These are phyloP conservation scores for Urtica urens DNA, from an alignment of 306 rosid species.

Conservation along the genomic window DNA sequence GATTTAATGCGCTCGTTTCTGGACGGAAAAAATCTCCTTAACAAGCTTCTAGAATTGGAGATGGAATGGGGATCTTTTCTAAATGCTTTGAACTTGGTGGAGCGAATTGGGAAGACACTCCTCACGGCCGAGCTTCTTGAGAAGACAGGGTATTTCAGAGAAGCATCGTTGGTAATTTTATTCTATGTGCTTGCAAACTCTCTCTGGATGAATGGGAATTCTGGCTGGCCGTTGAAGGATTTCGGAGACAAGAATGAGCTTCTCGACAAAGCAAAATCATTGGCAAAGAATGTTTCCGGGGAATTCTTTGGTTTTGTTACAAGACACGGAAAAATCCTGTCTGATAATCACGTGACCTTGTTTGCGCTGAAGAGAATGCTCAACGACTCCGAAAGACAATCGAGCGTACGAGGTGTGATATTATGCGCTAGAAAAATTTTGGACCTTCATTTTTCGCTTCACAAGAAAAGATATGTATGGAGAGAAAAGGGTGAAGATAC, in stretches of 20 bases:
- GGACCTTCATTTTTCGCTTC: constrained; percentile 31
- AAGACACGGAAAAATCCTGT: neutral
- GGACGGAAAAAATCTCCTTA: constrained; percentile 23
- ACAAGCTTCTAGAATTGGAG: constrained; percentile 46
- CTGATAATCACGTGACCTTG: neutral
- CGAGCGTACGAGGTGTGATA: constrained; percentile 21
- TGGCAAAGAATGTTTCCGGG: neutral
- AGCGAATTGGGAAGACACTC: constrained; percentile 3
- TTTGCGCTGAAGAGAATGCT: constrained; percentile 7
- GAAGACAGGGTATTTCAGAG: constrained; percentile 34
- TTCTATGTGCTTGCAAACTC: constrained; percentile 4
- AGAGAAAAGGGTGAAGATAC: constrained; percentile 21
- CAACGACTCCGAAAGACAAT: neutral
- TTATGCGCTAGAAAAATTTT: constrained; percentile 35
- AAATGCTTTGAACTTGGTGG: constrained; percentile 26
- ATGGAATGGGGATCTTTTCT: constrained; percentile 34
- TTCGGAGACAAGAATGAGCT: constrained; percentile 2
- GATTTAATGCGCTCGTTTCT: constrained; percentile 41
- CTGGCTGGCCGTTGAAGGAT: constrained; percentile 10
- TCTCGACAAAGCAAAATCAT: constrained; percentile 1
- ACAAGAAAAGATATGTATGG: constrained; percentile 23
- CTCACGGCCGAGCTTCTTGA: constrained; percentile 24
- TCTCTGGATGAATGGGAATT: constrained; percentile 2
- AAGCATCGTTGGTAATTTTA: constrained; percentile 6
- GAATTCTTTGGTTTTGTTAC: constrained; percentile 5